A percentile compares a stretch with the other conserved stretches of the same genome.
Conservation (phyloP, 2,329 filamentous ascomycete species). For the Sporothrix dimorphospora region DNA sequence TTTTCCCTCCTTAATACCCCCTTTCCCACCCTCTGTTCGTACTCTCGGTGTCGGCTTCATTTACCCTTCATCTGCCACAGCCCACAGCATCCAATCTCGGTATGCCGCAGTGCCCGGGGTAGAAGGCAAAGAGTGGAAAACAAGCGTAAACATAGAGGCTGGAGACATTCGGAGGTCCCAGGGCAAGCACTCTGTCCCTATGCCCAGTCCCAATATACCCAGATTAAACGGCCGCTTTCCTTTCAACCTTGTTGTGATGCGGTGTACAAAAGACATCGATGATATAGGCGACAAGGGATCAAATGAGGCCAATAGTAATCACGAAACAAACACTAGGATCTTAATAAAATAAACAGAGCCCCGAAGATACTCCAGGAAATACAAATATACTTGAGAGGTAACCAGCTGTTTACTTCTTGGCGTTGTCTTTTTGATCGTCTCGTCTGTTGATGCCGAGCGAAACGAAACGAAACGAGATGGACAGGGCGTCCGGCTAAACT, state of each 20-base stretch:
- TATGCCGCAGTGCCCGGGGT: not conserved
- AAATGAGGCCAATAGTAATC: not conserved
- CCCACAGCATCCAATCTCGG: not conserved
- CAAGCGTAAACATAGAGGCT: not conserved
- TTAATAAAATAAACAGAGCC: not conserved
- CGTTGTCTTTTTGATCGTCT: too few species aligned
- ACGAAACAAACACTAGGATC: not conserved
- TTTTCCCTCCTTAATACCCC: not conserved
- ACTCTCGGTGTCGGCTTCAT: not conserved
- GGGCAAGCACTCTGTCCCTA: not conserved
- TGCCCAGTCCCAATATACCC: not conserved
- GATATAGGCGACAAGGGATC: not conserved
- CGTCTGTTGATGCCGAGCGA: not conserved
- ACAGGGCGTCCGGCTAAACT: not conserved
- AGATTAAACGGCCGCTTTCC: not conserved
- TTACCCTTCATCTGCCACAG: not conserved
- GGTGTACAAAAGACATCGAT: not conserved
- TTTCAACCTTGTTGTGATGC: not conserved
- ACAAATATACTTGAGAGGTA: too few species aligned
- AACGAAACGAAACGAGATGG: constrained; percentile 16
- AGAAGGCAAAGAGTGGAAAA: not conserved
- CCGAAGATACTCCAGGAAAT: too few species aligned
- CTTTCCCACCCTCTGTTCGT: not conserved
- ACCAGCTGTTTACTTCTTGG: too few species aligned
- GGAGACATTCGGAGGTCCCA: not conserved